Conservation (phyloP, 768 basidiomycete species). For the Tephrocybe sp. region DNA sequence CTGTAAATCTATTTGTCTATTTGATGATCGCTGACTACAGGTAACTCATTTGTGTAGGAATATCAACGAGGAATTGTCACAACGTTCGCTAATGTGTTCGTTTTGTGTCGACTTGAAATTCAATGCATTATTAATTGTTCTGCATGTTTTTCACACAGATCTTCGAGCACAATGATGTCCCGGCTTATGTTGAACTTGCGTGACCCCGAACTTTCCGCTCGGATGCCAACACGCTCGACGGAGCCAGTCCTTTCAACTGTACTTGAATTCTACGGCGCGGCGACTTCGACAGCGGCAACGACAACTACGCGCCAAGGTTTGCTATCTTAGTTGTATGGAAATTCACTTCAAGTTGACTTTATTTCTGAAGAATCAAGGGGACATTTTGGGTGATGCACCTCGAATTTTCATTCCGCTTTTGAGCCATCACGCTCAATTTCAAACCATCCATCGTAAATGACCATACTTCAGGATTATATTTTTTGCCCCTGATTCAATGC, state of each 20-base stretch:
- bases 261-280: slow-evolving; percentile 14
- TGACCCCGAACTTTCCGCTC: slow-evolving; percentile 21
- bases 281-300: background rate
- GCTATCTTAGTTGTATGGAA: too few relatives aligned
- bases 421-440: background rate
- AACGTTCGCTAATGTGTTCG: slow-evolving; percentile 21
- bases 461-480: too few relatives aligned
- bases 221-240: background rate
- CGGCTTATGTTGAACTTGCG: slow-evolving; percentile 32
- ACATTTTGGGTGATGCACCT: too few relatives aligned
- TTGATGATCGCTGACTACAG: too few relatives aligned
- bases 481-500: too few relatives aligned
- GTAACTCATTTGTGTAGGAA: too few relatives aligned
- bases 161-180: slow-evolving; percentile 29
- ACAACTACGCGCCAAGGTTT: background rate
- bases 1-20: slow-evolving; percentile 12
- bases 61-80: slow-evolving; percentile 21
- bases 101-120: too few relatives aligned
- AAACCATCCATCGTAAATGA: too few relatives aligned
- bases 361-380: too few relatives aligned
- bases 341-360: too few relatives aligned
- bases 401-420: background rate
- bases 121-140: too few relatives aligned
- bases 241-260: slow-evolving; percentile 18
- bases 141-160: too few relatives aligned